Conservation (phyloP, 352 stramenopile genomes). For the Globisporangium lucens region DNA sequence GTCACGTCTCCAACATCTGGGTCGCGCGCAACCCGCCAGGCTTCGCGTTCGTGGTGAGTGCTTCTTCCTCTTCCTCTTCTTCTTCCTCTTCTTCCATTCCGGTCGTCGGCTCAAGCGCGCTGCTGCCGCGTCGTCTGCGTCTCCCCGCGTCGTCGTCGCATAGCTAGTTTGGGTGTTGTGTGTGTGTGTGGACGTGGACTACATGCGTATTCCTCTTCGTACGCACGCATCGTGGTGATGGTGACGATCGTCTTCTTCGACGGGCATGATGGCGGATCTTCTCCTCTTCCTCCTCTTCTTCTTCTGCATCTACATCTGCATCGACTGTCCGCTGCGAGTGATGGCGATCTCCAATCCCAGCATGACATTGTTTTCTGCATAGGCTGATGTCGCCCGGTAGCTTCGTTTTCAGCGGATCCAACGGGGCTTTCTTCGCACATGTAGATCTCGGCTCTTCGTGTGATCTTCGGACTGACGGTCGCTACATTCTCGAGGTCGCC, state of each 20-base stretch:
- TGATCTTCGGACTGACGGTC: conserved; percentile 1
- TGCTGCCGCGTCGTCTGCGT: background rate
- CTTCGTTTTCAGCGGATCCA: background rate
- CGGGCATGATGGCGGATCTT: conserved; percentile 6
- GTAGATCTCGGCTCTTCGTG: background rate
- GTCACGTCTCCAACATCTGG: conserved; percentile 86
- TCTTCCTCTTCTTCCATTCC: background rate
- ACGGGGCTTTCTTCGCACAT: background rate
- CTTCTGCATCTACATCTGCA: background rate
- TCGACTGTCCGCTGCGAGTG: background rate
- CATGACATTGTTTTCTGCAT: background rate
- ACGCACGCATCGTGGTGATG: background rate
- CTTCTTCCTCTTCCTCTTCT: conserved; percentile 13
- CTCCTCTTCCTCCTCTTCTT: background rate
- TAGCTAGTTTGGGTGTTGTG: conserved; percentile 26
- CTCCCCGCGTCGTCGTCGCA: conserved; percentile 7
- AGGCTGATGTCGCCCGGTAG: conserved; percentile 1
- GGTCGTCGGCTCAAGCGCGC: conserved; percentile 8
- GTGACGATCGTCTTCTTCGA: background rate
- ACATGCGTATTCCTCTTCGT: conserved; percentile 9
- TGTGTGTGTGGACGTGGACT: conserved; percentile 6
- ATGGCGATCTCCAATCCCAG: background rate
- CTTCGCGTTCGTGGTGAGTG: conserved; percentile 90
- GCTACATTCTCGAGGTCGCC: background rate
- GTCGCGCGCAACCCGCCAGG: conserved; percentile 83